Evolutionary conservation across 352 stramenopile species (phyloP).

Genomic region (Sclerospora graminicola): DNA sequence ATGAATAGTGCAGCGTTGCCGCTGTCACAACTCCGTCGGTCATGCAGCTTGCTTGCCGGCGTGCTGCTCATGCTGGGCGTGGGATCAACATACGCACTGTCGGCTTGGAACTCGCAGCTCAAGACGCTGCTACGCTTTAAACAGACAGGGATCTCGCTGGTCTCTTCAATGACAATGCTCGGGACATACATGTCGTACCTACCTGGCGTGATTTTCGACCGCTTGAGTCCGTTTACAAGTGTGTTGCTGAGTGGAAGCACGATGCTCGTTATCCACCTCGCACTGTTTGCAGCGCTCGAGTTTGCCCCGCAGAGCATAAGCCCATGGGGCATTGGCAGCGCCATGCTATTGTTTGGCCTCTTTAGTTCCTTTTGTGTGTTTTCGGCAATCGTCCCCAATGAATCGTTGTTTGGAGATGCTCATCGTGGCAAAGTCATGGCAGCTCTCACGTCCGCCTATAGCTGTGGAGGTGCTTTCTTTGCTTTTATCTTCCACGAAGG

Average conservation of each 20-base stretch:
- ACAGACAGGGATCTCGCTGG: constrained; percentile 57
- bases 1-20: constrained; percentile 4
- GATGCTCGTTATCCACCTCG: constrained; percentile 29
- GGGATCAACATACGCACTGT: constrained; percentile 72
- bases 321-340: constrained; percentile 38
- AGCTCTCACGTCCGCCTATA: constrained; percentile 59
- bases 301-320: constrained; percentile 28
- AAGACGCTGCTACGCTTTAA: constrained; percentile 67
- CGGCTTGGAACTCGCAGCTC: constrained; percentile 76
- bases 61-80: constrained; percentile 61
- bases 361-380: constrained; percentile 70
- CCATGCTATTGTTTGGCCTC: constrained; percentile 49
- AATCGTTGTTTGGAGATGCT: constrained; percentile 68
- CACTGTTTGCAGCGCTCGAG: constrained; percentile 35
- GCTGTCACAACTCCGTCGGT: constrained; percentile 15
- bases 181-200: constrained; percentile 72
- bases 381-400: constrained; percentile 64
- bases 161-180: constrained; percentile 66
- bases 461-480: constrained; percentile 66
- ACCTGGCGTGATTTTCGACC: constrained; percentile 62
- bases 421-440: constrained; percentile 79
- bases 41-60: constrained; percentile 42
- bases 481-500: constrained; percentile 58
- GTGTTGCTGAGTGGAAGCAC: constrained; percentile 33
- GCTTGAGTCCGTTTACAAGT: constrained; percentile 47